Evolutionary conservation across 192 early-diverging fungal genomes (phyloP).

Genomic region (Umbelopsis isabellina): DNA sequence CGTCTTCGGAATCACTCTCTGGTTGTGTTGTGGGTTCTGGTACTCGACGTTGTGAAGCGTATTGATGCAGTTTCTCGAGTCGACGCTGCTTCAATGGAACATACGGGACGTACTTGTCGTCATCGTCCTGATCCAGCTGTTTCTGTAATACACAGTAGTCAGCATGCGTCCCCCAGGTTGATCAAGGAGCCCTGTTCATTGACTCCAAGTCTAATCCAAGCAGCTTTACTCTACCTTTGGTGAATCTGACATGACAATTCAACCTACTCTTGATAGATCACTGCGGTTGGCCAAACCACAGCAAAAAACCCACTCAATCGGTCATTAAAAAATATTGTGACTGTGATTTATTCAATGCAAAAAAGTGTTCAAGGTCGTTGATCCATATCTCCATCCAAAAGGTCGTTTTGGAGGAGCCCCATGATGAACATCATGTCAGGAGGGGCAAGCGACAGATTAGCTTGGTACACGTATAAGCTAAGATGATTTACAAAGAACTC

Average conservation of each 20-base stretch:
- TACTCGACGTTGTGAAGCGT: constrained; percentile 34
- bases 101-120: constrained; percentile 76
- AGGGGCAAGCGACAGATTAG: constrained; percentile 67
- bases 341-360: neutral
- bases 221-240: neutral
- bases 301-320: neutral
- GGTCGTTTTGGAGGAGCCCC: constrained; percentile 64
- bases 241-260: neutral
- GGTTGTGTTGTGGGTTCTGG: constrained; percentile 36
- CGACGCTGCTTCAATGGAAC: constrained; percentile 71
- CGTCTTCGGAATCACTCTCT: constrained; percentile 50
- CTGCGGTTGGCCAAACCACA: neutral
- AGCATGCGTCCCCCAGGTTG: no score
- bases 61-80: constrained; percentile 55
- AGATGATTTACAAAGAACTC: constrained; percentile 79
- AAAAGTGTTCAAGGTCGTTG: neutral
- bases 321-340: constrained; percentile 2
- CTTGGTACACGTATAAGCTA: constrained; percentile 75
- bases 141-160: neutral
- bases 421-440: constrained; percentile 83
- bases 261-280: neutral
- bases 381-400: constrained; percentile 49
- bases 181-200: no score
- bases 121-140: constrained; percentile 22
- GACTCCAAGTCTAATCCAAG: no score